Evolutionary conservation across 2,329 filamentous ascomycete genomes (phyloP).

Genomic region (Ascosphaera aggregata): DNA sequence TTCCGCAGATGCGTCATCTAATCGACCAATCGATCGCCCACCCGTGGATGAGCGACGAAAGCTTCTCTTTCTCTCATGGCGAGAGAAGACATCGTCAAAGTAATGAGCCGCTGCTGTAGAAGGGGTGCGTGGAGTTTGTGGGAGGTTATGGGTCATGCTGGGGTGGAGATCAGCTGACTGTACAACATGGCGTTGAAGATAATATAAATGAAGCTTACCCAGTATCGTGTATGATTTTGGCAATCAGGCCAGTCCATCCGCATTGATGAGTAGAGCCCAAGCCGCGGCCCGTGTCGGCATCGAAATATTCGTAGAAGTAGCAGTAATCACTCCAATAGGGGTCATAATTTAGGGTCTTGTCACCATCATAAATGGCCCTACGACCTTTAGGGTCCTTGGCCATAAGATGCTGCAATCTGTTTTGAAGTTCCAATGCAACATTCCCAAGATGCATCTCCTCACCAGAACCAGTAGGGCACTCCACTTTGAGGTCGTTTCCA

Average conservation of each 20-base stretch:
- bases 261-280: slow-evolving; percentile 86
- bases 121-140: slow-evolving; percentile 79
- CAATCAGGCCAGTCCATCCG: slow-evolving; percentile 88
- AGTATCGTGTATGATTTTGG: slow-evolving; percentile 93
- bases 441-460: slow-evolving; percentile 92
- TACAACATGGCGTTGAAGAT: neutral
- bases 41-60: neutral
- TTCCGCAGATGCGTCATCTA: neutral
- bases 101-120: slow-evolving; percentile 70
- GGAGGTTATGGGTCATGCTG: slow-evolving; percentile 70
- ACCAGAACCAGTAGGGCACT: slow-evolving; percentile 82
- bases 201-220: slow-evolving; percentile 43
- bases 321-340: slow-evolving; percentile 81
- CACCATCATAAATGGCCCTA: slow-evolving; percentile 68
- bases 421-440: slow-evolving; percentile 85
- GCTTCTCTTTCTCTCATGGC: slow-evolving; percentile 9
- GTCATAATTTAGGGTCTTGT: slow-evolving; percentile 72
- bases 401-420: slow-evolving; percentile 81
- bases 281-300: slow-evolving; percentile 72
- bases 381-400: slow-evolving; percentile 62
- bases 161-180: neutral
- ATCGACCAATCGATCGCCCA: neutral
- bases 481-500: slow-evolving; percentile 64
- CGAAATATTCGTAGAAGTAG: slow-evolving; percentile 97
- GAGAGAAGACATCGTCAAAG: slow-evolving; percentile 72